These are phyloP conservation scores for Trypanosomatidae sp. DNA, from an alignment of 208 protist species.

Conservation along the genomic window DNA sequence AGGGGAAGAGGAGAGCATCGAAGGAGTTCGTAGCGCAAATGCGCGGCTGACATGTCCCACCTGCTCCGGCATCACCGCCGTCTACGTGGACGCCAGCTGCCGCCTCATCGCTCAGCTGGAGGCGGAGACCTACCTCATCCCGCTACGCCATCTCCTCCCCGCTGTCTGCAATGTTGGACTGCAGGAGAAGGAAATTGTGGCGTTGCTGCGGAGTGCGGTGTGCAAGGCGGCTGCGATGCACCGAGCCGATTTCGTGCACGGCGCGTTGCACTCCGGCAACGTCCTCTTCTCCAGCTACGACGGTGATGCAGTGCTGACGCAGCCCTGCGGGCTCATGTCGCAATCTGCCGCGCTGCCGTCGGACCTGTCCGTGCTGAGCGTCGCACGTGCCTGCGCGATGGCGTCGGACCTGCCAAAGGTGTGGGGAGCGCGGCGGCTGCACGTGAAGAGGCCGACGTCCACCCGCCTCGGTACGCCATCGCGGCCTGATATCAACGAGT, in stretches of 20 bases:
- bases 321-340: conserved; percentile 55
- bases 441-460: conserved; percentile 6
- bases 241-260: conserved; percentile 60
- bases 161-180: conserved; percentile 34
- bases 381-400: conserved; percentile 25
- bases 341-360: conserved; percentile 15
- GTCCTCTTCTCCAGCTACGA: conserved; percentile 68
- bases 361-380: conserved; percentile 29
- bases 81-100: conserved; percentile 62
- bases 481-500: conserved; percentile 19
- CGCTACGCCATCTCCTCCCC: conserved; percentile 53
- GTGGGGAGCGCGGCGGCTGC: conserved; percentile 15
- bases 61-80: conserved; percentile 43
- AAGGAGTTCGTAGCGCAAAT: no score
- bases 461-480: conserved; percentile 12
- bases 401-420: conserved; percentile 16
- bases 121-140: conserved; percentile 46
- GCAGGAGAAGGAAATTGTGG: conserved; percentile 34
- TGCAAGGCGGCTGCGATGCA: conserved; percentile 52
- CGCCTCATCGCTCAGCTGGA: conserved; percentile 72
- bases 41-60: conserved; percentile 14
- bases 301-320: conserved; percentile 54
- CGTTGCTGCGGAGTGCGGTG: conserved; percentile 53
- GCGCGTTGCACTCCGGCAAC: conserved; percentile 76
- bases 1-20: no score